These are phyloP conservation scores for Boletus coccyginus DNA, from an alignment of 768 basidiomycete genomes.

Conservation along the genomic window DNA sequence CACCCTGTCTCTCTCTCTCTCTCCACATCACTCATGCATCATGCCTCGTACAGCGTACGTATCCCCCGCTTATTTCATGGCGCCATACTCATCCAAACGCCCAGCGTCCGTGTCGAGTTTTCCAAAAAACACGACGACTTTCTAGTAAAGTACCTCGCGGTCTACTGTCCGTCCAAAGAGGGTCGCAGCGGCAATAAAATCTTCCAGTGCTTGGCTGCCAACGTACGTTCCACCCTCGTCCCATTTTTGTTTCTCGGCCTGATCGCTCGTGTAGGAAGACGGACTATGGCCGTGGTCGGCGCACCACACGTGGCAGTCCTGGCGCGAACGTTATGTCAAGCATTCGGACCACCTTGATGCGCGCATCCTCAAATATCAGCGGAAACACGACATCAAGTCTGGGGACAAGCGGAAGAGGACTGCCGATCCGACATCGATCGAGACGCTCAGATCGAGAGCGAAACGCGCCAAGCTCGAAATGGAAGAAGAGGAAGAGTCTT, in stretches of 20 bases:
- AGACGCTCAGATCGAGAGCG: neutral
- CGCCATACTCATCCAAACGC: neutral
- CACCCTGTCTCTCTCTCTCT: no score
- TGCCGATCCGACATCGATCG: neutral
- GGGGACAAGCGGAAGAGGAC: slow-evolving; percentile 4
- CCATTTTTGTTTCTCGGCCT: neutral
- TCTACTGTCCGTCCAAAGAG: slow-evolving; percentile 36
- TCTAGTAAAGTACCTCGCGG: slow-evolving; percentile 48
- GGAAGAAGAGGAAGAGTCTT: neutral
- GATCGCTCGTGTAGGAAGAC: slow-evolving; percentile 29
- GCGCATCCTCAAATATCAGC: slow-evolving; percentile 40
- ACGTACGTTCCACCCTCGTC: slow-evolving; percentile 38
- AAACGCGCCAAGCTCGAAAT: slow-evolving; percentile 9
- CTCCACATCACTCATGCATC: no score
- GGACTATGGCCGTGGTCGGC: slow-evolving; percentile 50
- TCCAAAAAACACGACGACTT: slow-evolving; percentile 40
- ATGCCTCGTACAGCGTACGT: slow-evolving; percentile 5
- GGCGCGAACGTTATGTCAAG: slow-evolving; percentile 59
- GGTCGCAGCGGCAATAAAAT: slow-evolving; percentile 48
- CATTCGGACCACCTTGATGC: slow-evolving; percentile 41
- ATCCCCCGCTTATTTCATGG: no score
- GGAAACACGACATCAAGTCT: slow-evolving; percentile 23
- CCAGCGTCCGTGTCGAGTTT: slow-evolving; percentile 29
- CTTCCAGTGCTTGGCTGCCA: slow-evolving; percentile 41
- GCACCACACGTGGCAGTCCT: slow-evolving; percentile 56